A percentile compares a stretch with the other conserved stretches of the same genome.
Conservation (phyloP, 2,329 filamentous ascomycete genomes). For the Paraconiothyrium brasiliense region DNA sequence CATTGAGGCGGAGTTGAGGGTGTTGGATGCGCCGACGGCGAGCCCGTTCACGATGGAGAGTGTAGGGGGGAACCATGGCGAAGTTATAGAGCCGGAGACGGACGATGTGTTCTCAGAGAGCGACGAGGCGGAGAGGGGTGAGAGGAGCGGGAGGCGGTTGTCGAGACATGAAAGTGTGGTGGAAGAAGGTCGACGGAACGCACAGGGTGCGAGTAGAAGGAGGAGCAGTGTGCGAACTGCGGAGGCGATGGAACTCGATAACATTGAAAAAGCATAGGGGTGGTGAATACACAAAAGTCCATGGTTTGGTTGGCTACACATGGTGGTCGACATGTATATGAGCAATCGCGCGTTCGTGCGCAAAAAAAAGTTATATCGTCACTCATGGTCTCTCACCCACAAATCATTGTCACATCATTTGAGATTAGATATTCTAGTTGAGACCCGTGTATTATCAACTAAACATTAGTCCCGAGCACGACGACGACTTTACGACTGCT, state of each 20-base stretch:
- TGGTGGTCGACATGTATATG: no score
- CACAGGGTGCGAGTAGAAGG: slow-evolving; percentile 22
- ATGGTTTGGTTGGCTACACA: no score
- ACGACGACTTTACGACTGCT: neutral
- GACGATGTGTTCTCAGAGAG: slow-evolving; percentile 31
- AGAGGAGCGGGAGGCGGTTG: slow-evolving; percentile 34
- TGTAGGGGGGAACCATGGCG: slow-evolving; percentile 59
- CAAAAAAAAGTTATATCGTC: no score
- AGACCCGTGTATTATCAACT: neutral
- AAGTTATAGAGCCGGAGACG: slow-evolving; percentile 20
- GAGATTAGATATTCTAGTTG: no score
- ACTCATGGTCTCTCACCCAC: no score
- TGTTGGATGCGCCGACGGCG: slow-evolving; percentile 65
- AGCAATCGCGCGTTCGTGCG: no score
- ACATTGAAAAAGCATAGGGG: slow-evolving; percentile 19
- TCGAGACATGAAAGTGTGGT: slow-evolving; percentile 16
- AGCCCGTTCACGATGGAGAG: slow-evolving; percentile 63
- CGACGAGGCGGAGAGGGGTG: slow-evolving; percentile 41
- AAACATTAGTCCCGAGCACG: neutral
- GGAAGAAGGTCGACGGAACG: slow-evolving; percentile 19
- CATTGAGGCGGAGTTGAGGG: slow-evolving; percentile 56
- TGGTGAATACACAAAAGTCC: neutral
- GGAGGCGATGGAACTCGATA: slow-evolving; percentile 32
- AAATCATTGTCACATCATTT: no score
- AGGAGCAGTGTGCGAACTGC: slow-evolving; percentile 30